These are phyloP conservation scores for Sindora glabra DNA, from an alignment of 306 rosid genomes.

Conservation along the genomic window DNA sequence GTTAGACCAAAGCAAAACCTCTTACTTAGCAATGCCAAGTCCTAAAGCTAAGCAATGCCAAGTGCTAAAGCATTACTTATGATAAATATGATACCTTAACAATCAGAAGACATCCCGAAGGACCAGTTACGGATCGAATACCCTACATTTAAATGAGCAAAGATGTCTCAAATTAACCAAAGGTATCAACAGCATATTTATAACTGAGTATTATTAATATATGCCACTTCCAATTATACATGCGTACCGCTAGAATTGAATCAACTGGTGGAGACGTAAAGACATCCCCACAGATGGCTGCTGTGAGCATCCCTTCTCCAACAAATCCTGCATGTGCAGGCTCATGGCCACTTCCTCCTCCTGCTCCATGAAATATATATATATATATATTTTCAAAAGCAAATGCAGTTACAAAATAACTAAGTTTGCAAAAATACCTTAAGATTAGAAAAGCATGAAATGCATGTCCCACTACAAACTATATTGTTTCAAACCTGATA, in stretches of 20 bases:
- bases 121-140: constrained; percentile 92
- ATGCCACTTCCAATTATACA: constrained; percentile 11
- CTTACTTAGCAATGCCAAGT: constrained; percentile 4
- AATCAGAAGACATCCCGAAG: constrained; percentile 86
- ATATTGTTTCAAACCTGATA: constrained; percentile 56
- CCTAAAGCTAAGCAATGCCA: too few species aligned
- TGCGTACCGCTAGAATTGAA: constrained; percentile 79
- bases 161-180: constrained; percentile 21
- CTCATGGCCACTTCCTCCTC: constrained; percentile 99
- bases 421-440: too few species aligned
- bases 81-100: too few species aligned
- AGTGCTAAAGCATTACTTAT: too few species aligned
- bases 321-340: constrained; percentile 95
- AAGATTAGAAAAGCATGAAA: too few species aligned
- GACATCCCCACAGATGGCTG: constrained; percentile 92
- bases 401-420: too few species aligned
- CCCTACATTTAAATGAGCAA: constrained; percentile 70
- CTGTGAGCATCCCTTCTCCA: constrained; percentile 98
- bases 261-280: constrained; percentile 89
- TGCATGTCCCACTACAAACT: neutral
- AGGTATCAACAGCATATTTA: constrained; percentile 3
- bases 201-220: constrained; percentile 12
- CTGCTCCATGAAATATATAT: constrained; percentile 32
- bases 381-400: neutral
- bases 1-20: neutral